These are phyloP conservation scores for Penicillium sp. DNA, from an alignment of 2,329 filamentous ascomycete genomes.

Conservation along the genomic window DNA sequence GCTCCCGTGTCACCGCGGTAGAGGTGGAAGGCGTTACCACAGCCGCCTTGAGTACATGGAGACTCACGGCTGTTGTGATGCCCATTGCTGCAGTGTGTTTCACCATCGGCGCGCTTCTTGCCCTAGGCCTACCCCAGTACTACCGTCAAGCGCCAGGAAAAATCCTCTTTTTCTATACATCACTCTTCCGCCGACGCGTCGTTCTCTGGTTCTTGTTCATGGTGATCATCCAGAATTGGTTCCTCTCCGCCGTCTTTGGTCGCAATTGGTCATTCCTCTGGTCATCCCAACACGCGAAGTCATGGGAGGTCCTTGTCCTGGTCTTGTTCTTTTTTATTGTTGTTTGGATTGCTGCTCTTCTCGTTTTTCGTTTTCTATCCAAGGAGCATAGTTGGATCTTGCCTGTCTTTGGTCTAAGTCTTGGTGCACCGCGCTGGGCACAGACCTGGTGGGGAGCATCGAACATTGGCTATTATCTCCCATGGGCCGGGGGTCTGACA, in stretches of 20 bases:
- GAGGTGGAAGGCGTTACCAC: constrained; percentile 37
- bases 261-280: constrained; percentile 65
- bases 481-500: constrained; percentile 59
- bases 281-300: constrained; percentile 55
- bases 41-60: constrained; percentile 43
- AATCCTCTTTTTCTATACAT: constrained; percentile 65
- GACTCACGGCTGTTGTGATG: constrained; percentile 55
- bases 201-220: constrained; percentile 67
- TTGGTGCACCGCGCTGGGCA: constrained; percentile 65
- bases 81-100: constrained; percentile 61
- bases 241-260: constrained; percentile 64
- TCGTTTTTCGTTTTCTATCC: constrained; percentile 55
- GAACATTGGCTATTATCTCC: constrained; percentile 61
- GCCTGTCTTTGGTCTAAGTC: constrained; percentile 66
- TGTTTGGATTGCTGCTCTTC: constrained; percentile 53
- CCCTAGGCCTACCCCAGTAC: constrained; percentile 64
- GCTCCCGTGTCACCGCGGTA: constrained; percentile 47
- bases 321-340: constrained; percentile 50
- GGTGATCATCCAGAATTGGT: constrained; percentile 67
- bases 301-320: constrained; percentile 59
- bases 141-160: constrained; percentile 65
- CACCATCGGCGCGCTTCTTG: constrained; percentile 56
- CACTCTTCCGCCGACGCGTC: constrained; percentile 62
- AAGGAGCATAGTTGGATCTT: constrained; percentile 66
- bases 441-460: constrained; percentile 68